Base-by-base conservation (phyloP, 2,329 filamentous ascomycete genomes). In the Clarireedia paspali region DNA sequence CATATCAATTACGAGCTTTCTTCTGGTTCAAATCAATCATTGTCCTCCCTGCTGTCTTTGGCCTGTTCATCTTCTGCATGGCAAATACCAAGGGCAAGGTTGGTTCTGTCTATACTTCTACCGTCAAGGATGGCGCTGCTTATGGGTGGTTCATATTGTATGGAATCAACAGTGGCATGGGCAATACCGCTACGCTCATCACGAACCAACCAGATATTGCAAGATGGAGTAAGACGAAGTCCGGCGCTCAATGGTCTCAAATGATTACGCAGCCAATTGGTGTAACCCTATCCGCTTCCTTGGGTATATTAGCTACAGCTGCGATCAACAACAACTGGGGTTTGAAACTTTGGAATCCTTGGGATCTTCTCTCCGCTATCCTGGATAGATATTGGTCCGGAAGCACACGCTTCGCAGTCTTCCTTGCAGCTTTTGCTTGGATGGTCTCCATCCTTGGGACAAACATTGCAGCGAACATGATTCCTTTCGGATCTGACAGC, bases 391-490 rank as follows among this genome's bases (percentile, higher is more conserved):
- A 66, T 45, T 66, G 63, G 63, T 57, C 57, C 3, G 58, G 70
- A 1, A 72, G 71, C 14, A 75, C 74, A 71, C 66, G 67, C 66
- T 45, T 78, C 77, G 53, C 53, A 5, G 39, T 55, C 3, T 50
- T 55, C 66, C 75, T 83, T 58, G 76, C 70, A 10, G 79, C 74
- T 1, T 71, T 78, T 24, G 73, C 73, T 2, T 82, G 79, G 70
- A 75, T 77, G 49, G 68, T 83, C 26, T 79, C 78, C 0, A 75
- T 78, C 24, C 68, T 83, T 2, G 76, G 80, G 46, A 78, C 76
- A 47, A 82, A 81, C 60, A 75, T 81, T 61, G 77, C 78, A 3
- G 79, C 79, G n/a, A 82, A 81, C 63, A 77, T 73, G 53, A 75
- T 79, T 58, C 74, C 72, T 27, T 74, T 75, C 6, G 77, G 78